Evolutionary conservation across 306 rosid genomes (phyloP).

Genomic region (Dryas drummondii): DNA sequence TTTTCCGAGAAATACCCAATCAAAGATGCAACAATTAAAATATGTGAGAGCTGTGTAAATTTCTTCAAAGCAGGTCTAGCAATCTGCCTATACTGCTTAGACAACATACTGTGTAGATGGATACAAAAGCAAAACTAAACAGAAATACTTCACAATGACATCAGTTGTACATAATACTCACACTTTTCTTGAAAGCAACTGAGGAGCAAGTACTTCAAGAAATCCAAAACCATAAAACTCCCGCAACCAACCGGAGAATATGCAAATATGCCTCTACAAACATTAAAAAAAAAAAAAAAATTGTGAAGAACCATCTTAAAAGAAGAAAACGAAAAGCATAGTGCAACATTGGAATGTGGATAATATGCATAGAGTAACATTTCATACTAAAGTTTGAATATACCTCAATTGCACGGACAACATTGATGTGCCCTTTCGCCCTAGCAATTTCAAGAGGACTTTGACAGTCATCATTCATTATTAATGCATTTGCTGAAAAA

Average conservation of each 20-base stretch:
- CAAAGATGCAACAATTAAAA: neutral
- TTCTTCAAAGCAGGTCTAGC: slow-evolving; percentile 21
- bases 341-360: neutral
- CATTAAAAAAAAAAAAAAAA: neutral
- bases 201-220: slow-evolving; percentile 83
- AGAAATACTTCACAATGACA: slow-evolving; percentile 29
- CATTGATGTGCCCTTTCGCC: slow-evolving; percentile 70
- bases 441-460: slow-evolving; percentile 88
- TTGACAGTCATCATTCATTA: slow-evolving; percentile 93
- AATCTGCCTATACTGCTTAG: slow-evolving; percentile 22
- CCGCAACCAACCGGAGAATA: slow-evolving; percentile 94
- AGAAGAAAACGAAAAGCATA: slow-evolving; percentile 16
- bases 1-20: neutral
- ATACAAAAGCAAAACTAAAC: slow-evolving; percentile 16
- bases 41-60: slow-evolving; percentile 5
- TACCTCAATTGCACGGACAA: slow-evolving; percentile 90
- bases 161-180: slow-evolving; percentile 39
- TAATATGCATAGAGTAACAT: neutral
- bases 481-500: slow-evolving; percentile 74
- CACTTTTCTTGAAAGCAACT: slow-evolving; percentile 79
- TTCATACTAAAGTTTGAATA: slow-evolving; percentile 10
- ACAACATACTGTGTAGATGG: neutral
- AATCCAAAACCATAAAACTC: slow-evolving; percentile 92
- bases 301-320: neutral
- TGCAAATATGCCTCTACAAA: slow-evolving; percentile 74